Evolutionary conservation across 2,329 filamentous ascomycete species (phyloP).

Genomic region (Ophiognomonia clavigignenti-juglandacearum): DNA sequence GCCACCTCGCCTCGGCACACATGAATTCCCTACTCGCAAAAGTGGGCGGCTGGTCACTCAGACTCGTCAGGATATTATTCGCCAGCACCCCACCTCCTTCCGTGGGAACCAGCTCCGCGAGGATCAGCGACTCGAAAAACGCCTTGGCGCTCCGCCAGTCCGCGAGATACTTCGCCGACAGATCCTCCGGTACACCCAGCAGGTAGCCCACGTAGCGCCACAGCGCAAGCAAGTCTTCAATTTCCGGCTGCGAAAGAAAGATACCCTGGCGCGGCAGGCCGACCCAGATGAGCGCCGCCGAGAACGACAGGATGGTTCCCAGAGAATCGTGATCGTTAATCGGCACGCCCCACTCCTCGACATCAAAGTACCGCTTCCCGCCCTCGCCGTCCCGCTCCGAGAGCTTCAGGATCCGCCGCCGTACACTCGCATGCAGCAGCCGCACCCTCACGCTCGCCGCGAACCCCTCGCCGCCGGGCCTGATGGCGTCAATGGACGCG

Average conservation of each 20-base stretch:
- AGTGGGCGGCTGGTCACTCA: slow-evolving; percentile 62
- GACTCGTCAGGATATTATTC: slow-evolving; percentile 67
- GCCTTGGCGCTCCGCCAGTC: slow-evolving; percentile 50
- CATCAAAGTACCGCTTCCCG: slow-evolving; percentile 57
- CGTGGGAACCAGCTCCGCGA: slow-evolving; percentile 63
- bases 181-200: slow-evolving; percentile 61
- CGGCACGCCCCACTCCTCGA: slow-evolving; percentile 55
- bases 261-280: slow-evolving; percentile 70
- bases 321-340: slow-evolving; percentile 74
- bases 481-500: slow-evolving; percentile 56
- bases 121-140: slow-evolving; percentile 63
- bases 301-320: slow-evolving; percentile 68
- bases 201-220: slow-evolving; percentile 73
- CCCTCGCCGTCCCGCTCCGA: slow-evolving; percentile 25
- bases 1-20: slow-evolving; percentile 61
- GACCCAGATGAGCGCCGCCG: slow-evolving; percentile 61
- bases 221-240: slow-evolving; percentile 64
- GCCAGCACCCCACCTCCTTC: slow-evolving; percentile 59
- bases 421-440: slow-evolving; percentile 63
- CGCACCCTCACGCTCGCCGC: slow-evolving; percentile 62
- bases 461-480: slow-evolving; percentile 63
- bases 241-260: slow-evolving; percentile 56
- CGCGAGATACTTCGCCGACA: slow-evolving; percentile 49
- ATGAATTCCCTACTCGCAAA: slow-evolving; percentile 64
- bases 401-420: slow-evolving; percentile 59